Evolutionary conservation across 441 rosid genomes (phyloP), one percentile per base, ranked within the genome.

Genomic region (Geranium incanum): DNA sequence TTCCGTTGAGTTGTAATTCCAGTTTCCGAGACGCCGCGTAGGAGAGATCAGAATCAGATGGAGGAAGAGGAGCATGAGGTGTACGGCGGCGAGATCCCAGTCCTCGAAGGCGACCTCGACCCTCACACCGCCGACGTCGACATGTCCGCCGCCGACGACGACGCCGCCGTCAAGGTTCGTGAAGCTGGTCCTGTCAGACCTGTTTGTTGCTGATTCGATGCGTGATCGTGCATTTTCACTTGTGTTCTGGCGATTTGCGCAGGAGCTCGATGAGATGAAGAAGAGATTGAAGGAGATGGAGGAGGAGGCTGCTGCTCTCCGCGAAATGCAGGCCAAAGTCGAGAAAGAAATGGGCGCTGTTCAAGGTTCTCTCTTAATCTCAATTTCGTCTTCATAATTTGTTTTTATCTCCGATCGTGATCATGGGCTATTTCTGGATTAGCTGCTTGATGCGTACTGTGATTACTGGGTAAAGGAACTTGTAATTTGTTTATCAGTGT

Each of bases 261-360:
- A 93, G 98, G 97, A 91, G 83, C 78, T 93, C 71, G 93, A 91
- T 75, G 96, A 91, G 82, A 89, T 91, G 98, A 89, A 93, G 87
- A 91, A 84, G 73, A 84, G 98, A 63, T 78, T 93, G 83, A 91
- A 89, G 80, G 98, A 91, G 81, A 93, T 91, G 86, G 98, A 93
- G 74, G 98, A 89, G 76, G 97, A 91, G 71, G 97, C 97, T 15
- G 95, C 93, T 9, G 97, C 97, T 76, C 89, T 94, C 33, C 93
- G 98, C 21, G 98, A 89, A 84, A 94, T 94, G 93, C 97, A 94
- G 78, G 95, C 93, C 57, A 94, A 94, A 77, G 98, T 88, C 36
- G 96, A 93, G 90, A 89, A 91, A 73, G 98, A 93, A 66, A 93
- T 93, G 96, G 98, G 97, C 60, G 86, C 87, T 39, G 91, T 74